A percentile compares a stretch with the other conserved stretches of the same genome.
These are phyloP conservation scores for Fulvia fulva DNA, from an alignment of 2,329 filamentous ascomycete species.

Conservation along the genomic window DNA sequence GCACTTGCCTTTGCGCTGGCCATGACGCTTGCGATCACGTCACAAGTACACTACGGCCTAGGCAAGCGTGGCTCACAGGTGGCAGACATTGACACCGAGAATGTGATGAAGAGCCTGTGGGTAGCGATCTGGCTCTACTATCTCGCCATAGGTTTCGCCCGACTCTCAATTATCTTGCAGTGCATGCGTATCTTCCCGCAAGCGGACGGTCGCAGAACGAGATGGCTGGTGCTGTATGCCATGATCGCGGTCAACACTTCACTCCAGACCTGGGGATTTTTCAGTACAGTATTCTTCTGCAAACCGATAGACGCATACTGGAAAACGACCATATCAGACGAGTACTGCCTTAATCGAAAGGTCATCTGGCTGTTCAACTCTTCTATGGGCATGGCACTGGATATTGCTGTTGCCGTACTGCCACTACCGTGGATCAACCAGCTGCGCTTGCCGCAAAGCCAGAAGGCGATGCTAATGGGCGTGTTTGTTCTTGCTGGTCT, in stretches of 20 bases:
- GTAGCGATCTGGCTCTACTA: conserved; percentile 4
- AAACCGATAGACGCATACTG: conserved; percentile 1
- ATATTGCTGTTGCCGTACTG: conserved; percentile 4
- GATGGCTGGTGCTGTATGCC: conserved; percentile 1
- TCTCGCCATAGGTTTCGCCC: conserved; percentile 5
- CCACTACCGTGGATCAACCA: conserved; percentile 7
- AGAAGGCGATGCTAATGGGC: conserved; percentile 3
- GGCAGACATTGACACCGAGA: neutral
- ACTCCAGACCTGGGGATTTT: neutral
- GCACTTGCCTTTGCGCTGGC: conserved; percentile 3
- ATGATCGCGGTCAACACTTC: neutral
- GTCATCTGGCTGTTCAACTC: conserved; percentile 4
- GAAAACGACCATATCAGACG: neutral
- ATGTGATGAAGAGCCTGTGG: conserved; percentile 2
- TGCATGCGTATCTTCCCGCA: conserved; percentile 8
- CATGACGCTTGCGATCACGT: neutral
- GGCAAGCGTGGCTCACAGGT: neutral
- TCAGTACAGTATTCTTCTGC: conserved; percentile 7
- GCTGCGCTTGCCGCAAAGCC: neutral
- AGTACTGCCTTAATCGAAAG: neutral
- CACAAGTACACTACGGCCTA: conserved; percentile 6
- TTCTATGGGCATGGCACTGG: conserved; percentile 4
- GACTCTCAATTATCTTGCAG: conserved; percentile 6
- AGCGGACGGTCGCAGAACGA: neutral
- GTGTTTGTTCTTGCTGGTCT: conserved; percentile 7